Base-by-base conservation (phyloP, 1,284 basidiomycete genomes). In the Earliella scabrosa region DNA sequence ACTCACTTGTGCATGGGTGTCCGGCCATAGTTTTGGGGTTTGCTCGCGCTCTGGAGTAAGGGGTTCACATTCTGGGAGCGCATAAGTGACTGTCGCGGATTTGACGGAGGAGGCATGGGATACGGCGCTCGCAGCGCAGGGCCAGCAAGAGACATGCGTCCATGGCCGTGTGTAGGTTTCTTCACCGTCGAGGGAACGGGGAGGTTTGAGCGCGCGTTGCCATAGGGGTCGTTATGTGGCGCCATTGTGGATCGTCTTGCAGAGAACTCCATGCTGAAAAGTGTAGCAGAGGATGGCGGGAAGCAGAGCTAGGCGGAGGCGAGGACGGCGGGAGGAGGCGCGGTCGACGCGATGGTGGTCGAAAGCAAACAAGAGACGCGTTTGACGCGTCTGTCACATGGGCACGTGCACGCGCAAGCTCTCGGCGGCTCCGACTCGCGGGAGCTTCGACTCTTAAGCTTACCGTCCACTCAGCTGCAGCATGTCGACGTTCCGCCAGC, bases 1-100 rank as follows among this genome's bases (percentile, higher is more conserved):
- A 74, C 85, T 73, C 67, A 90, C 90, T 79, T 82, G 47, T 82
- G 82, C 63, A 88, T 73, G 4, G 92, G 91, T n/a, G 91, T 94
- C 54, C 85, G 77, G 1, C 89, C 90, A 70, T 82, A 86, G 47
- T 76, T 83, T 52, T 55, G 60, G 9, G 79, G 78, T 64, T 92
- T 90, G 27, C 78, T 82, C 1, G 82, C 82, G 62, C 89, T 91
- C 67, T 83, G 81, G n/a, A 90, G 71, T 6, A 91, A 72, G 1
- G 86, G 80, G 64, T 90, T 90, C 40, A 71, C 59, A 60, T 83
- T 86, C 68, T 87, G 87, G 0, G 87, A 85, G 35, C 85, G 78
- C 71, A 85, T 82, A 63, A 85, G 77, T 1, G 87, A 87, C 48
- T 87, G 86, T 39, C 87, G 75, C 16, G 85, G 82, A 60, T 86